Evolutionary conservation across 2,329 filamentous ascomycete genomes (phyloP), one percentile per base, ranked within the genome.

Genomic region (Phyllosticta citrichinensis): DNA sequence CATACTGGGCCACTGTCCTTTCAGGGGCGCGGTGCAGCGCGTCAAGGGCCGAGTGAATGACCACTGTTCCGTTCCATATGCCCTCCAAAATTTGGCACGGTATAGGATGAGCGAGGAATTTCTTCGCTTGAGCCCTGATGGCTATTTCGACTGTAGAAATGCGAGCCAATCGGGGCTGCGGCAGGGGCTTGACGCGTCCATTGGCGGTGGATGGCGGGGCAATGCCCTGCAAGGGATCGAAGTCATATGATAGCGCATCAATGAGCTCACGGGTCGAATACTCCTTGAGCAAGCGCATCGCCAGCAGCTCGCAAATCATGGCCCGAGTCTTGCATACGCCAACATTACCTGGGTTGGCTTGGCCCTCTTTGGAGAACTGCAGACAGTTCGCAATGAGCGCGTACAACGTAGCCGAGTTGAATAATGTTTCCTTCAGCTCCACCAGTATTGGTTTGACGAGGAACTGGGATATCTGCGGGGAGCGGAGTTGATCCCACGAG

Each of bases 401-500:
- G 75, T 96, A 97, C 47, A 97, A 74, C 0, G 91, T 94, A 10
- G 89, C 92, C 55, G 89, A 83, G 30, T 88, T 92, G 73, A 96
- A 93, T 74, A 96, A 89, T 57, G 88, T 85, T 17, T 84, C 80
- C 63, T 87, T 86, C 64, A 97, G 92, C 72, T 93, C 88, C 71
- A 94, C 88, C 74, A 94, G 91, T 79, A 97, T 94, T 2, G 93
- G 93, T 78, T 97, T 97, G 70, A 97, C 83, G 40, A 97, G 82
- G 72, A 97, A 97, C 71, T 96, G 92, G 17, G 91, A 96, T 61
- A 97, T 87, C 72, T 97, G 93, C 2, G 93, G 93, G n/a, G 91
- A 96, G 65, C 92, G 85, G 64, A 97, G 80, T 73, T 97, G 93
- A 65, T 97, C 93, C 92, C 92, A 97, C 17, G 91, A 87, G 57